A percentile compares a stretch with the other conserved stretches of the same genome.
Evolutionary conservation across 192 early-diverging fungal genomes (phyloP).

Genomic region (Funneliformis mosseae): DNA sequence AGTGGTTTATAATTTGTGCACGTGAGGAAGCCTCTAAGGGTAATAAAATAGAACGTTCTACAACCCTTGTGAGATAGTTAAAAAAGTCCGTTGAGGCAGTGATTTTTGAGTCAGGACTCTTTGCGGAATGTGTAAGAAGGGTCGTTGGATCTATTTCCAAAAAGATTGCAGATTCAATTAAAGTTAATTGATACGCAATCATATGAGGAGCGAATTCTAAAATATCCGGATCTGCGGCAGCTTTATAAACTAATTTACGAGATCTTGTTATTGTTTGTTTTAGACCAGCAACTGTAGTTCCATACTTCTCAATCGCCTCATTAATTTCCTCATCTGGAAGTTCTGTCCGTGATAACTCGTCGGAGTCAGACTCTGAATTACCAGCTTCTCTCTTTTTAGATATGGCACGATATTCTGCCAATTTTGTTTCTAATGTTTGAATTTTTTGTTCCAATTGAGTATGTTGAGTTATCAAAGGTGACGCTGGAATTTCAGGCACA

Average conservation of each 20-base stretch:
- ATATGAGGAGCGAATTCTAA: conserved; percentile 62
- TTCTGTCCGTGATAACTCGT: conserved; percentile 35
- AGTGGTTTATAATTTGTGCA: conserved; percentile 63
- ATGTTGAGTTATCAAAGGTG: conserved; percentile 55
- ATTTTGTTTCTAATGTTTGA: conserved; percentile 38
- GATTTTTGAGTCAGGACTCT: conserved; percentile 60
- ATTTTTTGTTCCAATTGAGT: conserved; percentile 53
- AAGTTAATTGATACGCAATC: conserved; percentile 68
- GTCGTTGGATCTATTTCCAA: conserved; percentile 60
- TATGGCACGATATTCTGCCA: conserved; percentile 37
- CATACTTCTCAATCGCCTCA: conserved; percentile 49
- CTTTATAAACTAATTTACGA: conserved; percentile 52
- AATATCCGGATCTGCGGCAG: conserved; percentile 54
- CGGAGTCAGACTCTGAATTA: conserved; percentile 21
- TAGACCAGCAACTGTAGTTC: conserved; percentile 45
- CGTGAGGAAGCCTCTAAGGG: conserved; percentile 58
- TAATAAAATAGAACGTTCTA: conserved; percentile 71
- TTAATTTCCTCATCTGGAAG: conserved; percentile 46
- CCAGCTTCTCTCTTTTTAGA: conserved; percentile 16
- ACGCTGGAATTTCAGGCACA: conserved; percentile 60
- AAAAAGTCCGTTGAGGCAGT: conserved; percentile 75
- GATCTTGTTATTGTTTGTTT: conserved; percentile 57
- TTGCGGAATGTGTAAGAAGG: conserved; percentile 62
- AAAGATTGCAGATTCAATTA: conserved; percentile 73
- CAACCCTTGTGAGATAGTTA: conserved; percentile 75